Percentiles rank a stretch among this genome's conserved stretches.
Evolutionary conservation across 2,329 filamentous ascomycete species (phyloP).

Genomic region (Zarea fungicola): DNA sequence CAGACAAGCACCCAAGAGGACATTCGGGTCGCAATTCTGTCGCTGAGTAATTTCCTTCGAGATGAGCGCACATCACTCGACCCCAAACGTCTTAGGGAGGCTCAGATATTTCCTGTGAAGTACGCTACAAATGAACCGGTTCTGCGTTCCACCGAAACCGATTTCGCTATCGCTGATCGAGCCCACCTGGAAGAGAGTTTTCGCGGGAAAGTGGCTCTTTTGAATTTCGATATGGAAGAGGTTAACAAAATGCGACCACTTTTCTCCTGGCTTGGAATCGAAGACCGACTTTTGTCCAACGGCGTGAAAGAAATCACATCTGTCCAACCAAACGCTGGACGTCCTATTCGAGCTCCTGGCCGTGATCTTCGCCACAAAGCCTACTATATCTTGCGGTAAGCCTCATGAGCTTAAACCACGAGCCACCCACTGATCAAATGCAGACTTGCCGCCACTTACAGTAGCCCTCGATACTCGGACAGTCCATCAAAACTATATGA

Average conservation of each 20-base stretch:
- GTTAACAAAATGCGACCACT: slow-evolving; percentile 25
- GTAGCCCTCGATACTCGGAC: neutral
- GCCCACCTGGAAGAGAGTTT: slow-evolving; percentile 25
- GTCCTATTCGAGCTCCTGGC: slow-evolving; percentile 18
- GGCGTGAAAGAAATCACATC: slow-evolving; percentile 29
- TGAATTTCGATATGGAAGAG: slow-evolving; percentile 33
- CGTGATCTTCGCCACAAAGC: slow-evolving; percentile 27
- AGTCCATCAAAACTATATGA: neutral
- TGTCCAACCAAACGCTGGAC: slow-evolving; percentile 15
- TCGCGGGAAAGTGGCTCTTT: slow-evolving; percentile 21
- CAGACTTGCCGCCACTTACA: neutral
- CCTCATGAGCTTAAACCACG: no score
- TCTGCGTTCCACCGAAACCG: slow-evolving; percentile 13
- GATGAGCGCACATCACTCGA: neutral
- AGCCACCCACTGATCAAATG: neutral
- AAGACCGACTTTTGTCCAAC: slow-evolving; percentile 27
- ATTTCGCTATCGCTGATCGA: slow-evolving; percentile 32
- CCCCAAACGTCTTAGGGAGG: slow-evolving; percentile 11
- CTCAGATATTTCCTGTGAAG: slow-evolving; percentile 20
- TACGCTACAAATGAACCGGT: slow-evolving; percentile 16
- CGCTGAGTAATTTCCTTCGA: slow-evolving; percentile 28
- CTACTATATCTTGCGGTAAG: slow-evolving; percentile 28
- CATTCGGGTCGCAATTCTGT: slow-evolving; percentile 26
- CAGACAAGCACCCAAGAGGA: slow-evolving; percentile 15
- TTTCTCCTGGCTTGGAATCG: slow-evolving; percentile 29